These are phyloP conservation scores for Rhizophagus sp. DNA, from an alignment of 192 early-diverging fungal genomes.

Conservation along the genomic window DNA sequence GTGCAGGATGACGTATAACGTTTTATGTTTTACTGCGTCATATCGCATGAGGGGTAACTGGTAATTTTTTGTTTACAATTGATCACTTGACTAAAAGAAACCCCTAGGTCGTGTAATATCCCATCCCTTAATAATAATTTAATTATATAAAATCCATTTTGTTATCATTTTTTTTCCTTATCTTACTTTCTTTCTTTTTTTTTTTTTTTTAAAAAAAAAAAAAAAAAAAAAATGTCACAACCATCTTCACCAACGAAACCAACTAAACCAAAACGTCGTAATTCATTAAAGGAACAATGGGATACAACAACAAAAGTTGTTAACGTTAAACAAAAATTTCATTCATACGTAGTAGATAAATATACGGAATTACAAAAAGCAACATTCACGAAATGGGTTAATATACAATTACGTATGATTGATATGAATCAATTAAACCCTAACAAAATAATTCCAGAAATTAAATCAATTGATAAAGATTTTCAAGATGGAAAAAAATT, in stretches of 20 bases:
- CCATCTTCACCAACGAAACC: background rate
- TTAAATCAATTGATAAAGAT: slow-evolving; percentile 26
- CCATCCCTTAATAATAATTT: too few relatives aligned
- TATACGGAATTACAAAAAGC: slow-evolving; percentile 20
- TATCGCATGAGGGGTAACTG: too few relatives aligned
- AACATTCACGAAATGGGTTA: slow-evolving; percentile 30
- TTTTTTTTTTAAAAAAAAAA: background rate
- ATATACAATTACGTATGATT: slow-evolving; percentile 24
- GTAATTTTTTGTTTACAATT: too few relatives aligned
- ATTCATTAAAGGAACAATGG: slow-evolving; percentile 23
- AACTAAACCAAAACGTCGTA: slow-evolving; percentile 17
- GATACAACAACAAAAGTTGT: slow-evolving; percentile 27
- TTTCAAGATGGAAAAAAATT: slow-evolving; percentile 27
- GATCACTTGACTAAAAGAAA: too few relatives aligned
- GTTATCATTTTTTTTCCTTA: too few relatives aligned
- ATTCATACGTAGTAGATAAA: background rate
- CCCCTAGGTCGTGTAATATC: too few relatives aligned
- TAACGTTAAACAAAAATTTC: slow-evolving; percentile 22
- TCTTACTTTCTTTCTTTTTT: background rate
- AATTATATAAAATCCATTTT: too few relatives aligned
- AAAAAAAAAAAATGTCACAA: background rate
- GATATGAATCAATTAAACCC: background rate
- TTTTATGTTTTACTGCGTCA: too few relatives aligned
- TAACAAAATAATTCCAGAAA: slow-evolving; percentile 16
- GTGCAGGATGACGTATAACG: too few relatives aligned